phyloP scores from a whole-genome alignment of 2,329 filamentous ascomycete genomes.

The Neoascochyta sp. region DNA sequence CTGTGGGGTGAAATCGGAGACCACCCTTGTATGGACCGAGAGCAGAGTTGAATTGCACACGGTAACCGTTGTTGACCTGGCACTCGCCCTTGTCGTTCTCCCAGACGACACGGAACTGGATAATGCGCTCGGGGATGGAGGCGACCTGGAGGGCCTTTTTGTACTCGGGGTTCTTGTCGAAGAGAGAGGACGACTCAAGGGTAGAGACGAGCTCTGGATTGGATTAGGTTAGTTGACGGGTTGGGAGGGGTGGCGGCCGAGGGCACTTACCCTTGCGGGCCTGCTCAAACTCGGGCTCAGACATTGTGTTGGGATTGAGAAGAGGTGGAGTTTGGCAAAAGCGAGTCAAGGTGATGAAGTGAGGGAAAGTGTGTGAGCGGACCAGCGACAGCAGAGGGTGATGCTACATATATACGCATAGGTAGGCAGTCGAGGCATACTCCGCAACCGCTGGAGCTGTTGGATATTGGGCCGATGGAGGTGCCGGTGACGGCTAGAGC shows the following conservation, averaged over 20 bases:
- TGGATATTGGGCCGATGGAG: slow-evolving; percentile 16
- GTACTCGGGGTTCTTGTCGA: slow-evolving; percentile 93
- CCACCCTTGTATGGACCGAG: slow-evolving; percentile 98
- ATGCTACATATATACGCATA: slow-evolving; percentile 31
- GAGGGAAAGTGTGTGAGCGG: slow-evolving; percentile 7
- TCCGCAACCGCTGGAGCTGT: slow-evolving; percentile 12
- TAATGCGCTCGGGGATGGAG: slow-evolving; percentile 87
- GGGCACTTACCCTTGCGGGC: slow-evolving; percentile 79
- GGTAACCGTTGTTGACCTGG: slow-evolving; percentile 91
- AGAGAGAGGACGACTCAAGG: slow-evolving; percentile 89
- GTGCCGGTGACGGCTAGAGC: slow-evolving; percentile 12
- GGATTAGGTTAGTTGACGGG: slow-evolving; percentile 11
- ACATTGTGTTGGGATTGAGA: slow-evolving; percentile 53
- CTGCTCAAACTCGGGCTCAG: slow-evolving; percentile 98
- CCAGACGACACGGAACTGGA: slow-evolving; percentile 98
- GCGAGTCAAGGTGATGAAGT: slow-evolving; percentile 9
- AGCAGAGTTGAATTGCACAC: slow-evolving; percentile 97
- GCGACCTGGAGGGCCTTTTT: slow-evolving; percentile 82
- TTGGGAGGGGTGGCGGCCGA: neutral
- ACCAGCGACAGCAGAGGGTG: slow-evolving; percentile 9
- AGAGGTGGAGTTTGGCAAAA: slow-evolving; percentile 6
- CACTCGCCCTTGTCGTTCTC: slow-evolving; percentile 86
- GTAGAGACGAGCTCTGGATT: slow-evolving; percentile 81
- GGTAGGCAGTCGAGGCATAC: slow-evolving; percentile 8
- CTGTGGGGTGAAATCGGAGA: slow-evolving; percentile 86